Percentiles rank a stretch among this genome's conserved stretches.
Evolutionary conservation across 495 filamentous ascomycete genomes (phyloP).

Genomic region (Pseudomonodictys pantanalensis): DNA sequence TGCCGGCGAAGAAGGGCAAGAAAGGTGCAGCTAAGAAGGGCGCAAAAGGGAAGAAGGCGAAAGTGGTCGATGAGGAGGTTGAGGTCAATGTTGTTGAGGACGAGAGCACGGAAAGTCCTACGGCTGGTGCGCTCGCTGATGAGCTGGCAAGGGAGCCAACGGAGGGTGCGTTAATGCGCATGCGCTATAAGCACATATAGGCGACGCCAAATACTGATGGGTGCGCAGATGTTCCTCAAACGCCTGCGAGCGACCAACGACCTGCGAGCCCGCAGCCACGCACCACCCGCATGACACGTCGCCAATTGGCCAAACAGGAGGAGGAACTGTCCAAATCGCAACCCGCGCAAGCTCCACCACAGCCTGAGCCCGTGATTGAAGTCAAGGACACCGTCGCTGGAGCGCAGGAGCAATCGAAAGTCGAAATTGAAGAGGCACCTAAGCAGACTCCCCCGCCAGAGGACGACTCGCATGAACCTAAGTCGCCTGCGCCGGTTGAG

Average conservation of each 20-base stretch:
- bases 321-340: constrained; percentile 25
- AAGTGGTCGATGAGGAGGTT: constrained; percentile 13
- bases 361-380: background rate
- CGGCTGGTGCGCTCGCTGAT: constrained; percentile 27
- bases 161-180: constrained; percentile 16
- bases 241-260: constrained; percentile 29
- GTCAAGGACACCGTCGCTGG: background rate
- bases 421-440: background rate
- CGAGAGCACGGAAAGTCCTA: constrained; percentile 29
- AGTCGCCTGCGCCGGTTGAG: no score
- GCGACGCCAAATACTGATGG: constrained; percentile 8
- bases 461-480: no score
- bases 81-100: constrained; percentile 24
- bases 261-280: constrained; percentile 26
- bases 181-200: background rate
- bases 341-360: background rate
- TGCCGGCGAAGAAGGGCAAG: constrained; percentile 28
- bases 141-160: constrained; percentile 18
- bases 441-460: no score
- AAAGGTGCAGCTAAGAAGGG: constrained; percentile 26
- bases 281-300: constrained; percentile 32
- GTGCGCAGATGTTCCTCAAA: constrained; percentile 29
- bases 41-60: constrained; percentile 23
- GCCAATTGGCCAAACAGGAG: constrained; percentile 29
- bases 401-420: background rate